phyloP scores from a whole-genome alignment of 1,284 basidiomycete species.

The Pyrrhoderma lamaoense region DNA sequence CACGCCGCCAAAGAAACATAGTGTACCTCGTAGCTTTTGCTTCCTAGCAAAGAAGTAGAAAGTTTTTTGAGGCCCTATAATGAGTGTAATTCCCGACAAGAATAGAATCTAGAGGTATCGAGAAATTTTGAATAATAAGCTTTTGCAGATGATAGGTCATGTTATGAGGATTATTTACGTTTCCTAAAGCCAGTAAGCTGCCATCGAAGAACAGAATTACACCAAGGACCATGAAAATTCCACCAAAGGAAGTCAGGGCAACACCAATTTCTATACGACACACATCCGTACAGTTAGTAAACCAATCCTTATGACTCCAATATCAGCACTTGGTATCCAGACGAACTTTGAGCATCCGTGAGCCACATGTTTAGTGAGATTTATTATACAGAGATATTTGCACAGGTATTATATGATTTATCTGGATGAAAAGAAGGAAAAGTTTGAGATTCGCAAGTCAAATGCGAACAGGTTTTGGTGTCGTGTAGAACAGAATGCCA shows the following conservation, averaged over 20 bases:
- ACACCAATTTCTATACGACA: conserved; percentile 79
- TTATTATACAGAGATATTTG: too few species aligned
- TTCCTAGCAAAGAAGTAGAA: conserved; percentile 97
- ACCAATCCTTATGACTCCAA: background rate
- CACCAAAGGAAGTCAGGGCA: conserved; percentile 95
- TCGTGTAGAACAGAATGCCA: too few species aligned
- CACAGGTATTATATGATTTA: too few species aligned
- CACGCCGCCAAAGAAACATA: conserved; percentile 88
- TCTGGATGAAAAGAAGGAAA: too few species aligned
- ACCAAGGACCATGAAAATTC: conserved; percentile 93
- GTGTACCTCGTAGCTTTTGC: conserved; percentile 92
- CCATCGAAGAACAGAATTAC: conserved; percentile 97
- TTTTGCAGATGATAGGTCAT: background rate
- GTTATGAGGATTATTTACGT: conserved; percentile 46
- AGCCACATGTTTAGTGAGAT: conserved; percentile 48
- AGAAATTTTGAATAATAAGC: conserved; percentile 1
- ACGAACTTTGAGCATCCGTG: conserved; percentile 57
- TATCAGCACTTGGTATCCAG: background rate
- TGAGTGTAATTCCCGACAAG: conserved; percentile 84
- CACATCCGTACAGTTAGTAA: background rate
- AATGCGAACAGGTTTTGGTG: too few species aligned
- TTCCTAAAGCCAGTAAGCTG: conserved; percentile 93
- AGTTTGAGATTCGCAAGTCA: too few species aligned
- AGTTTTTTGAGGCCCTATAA: conserved; percentile 94
- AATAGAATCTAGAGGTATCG: conserved; percentile 71